Evolutionary conservation across 345 rosid species (phyloP).

Genomic region (Pistacia atlantica): DNA sequence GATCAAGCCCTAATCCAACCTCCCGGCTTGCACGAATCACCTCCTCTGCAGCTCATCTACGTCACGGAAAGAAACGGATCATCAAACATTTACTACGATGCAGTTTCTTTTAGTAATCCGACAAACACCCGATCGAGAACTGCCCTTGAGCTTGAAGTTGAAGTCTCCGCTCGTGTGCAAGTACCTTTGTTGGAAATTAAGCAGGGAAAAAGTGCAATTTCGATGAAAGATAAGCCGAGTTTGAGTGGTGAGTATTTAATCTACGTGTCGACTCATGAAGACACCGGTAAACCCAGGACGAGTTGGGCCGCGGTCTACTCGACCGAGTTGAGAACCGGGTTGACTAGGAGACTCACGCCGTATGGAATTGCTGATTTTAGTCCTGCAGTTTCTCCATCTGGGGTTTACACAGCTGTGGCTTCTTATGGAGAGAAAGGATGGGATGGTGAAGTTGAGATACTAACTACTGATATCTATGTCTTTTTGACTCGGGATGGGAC

Average conservation of each 20-base stretch:
- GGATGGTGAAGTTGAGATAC: slow-evolving; percentile 76
- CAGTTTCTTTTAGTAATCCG: slow-evolving; percentile 23
- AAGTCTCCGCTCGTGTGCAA: slow-evolving; percentile 46
- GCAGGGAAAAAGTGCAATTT: slow-evolving; percentile 41
- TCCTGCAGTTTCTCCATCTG: slow-evolving; percentile 86
- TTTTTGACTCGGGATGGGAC: slow-evolving; percentile 80
- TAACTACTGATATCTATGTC: slow-evolving; percentile 69
- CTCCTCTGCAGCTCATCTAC: slow-evolving; percentile 59
- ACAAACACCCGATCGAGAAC: slow-evolving; percentile 32
- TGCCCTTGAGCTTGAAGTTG: slow-evolving; percentile 27
- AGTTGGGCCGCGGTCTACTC: slow-evolving; percentile 88
- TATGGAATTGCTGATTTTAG: slow-evolving; percentile 70
- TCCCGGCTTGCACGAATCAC: slow-evolving; percentile 13
- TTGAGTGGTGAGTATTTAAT: slow-evolving; percentile 54
- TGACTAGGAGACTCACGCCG: slow-evolving; percentile 73
- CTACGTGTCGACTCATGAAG: slow-evolving; percentile 83
- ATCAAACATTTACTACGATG: slow-evolving; percentile 64
- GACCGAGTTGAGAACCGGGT: slow-evolving; percentile 56
- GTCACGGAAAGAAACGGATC: slow-evolving; percentile 76
- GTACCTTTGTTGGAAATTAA: slow-evolving; percentile 43
- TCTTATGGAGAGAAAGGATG: slow-evolving; percentile 73
- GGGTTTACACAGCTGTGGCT: slow-evolving; percentile 71
- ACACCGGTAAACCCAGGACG: slow-evolving; percentile 60
- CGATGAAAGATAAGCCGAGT: slow-evolving; percentile 76
- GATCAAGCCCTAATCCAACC: slow-evolving; percentile 29